phyloP scores from a whole-genome alignment of 2,329 filamentous ascomycete genomes.

The Dactylella cylindrospora region DNA sequence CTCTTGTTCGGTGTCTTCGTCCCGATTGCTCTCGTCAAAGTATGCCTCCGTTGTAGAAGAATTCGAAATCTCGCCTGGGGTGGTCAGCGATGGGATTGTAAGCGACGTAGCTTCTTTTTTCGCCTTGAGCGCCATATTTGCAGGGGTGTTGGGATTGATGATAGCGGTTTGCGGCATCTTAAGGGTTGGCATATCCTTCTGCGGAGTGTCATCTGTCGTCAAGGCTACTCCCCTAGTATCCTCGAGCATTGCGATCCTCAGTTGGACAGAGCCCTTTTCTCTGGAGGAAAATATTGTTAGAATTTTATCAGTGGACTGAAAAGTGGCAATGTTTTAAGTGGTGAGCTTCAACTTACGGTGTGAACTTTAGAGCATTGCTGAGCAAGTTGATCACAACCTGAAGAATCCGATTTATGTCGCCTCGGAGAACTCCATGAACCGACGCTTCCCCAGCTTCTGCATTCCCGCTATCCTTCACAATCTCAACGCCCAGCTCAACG shows the following conservation, averaged over 20 bases:
- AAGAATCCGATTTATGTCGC: conserved; percentile 73
- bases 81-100: conserved; percentile 40
- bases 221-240: conserved; percentile 36
- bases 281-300: conserved; percentile 53
- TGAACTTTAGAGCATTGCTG: conserved; percentile 82
- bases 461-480: conserved; percentile 50
- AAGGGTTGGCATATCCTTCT: conserved; percentile 35
- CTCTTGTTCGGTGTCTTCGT: conserved; percentile 14
- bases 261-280: conserved; percentile 57
- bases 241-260: conserved; percentile 35
- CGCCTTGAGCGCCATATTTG: conserved; percentile 24
- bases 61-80: conserved; percentile 37
- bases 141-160: conserved; percentile 37
- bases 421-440: conserved; percentile 49
- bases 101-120: conserved; percentile 35
- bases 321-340: conserved; percentile 42
- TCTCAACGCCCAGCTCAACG: conserved; percentile 72
- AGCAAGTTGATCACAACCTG: conserved; percentile 79
- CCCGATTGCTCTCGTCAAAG: conserved; percentile 10
- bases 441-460: conserved; percentile 26
- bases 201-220: conserved; percentile 27
- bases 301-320: conserved; percentile 49
- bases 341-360: conserved; percentile 55
- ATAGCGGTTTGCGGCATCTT: conserved; percentile 39
- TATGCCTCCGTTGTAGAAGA: conserved; percentile 32